phyloP scores from a whole-genome alignment of 1,284 basidiomycete genomes.

The Filobasidium uniguttulatum region DNA sequence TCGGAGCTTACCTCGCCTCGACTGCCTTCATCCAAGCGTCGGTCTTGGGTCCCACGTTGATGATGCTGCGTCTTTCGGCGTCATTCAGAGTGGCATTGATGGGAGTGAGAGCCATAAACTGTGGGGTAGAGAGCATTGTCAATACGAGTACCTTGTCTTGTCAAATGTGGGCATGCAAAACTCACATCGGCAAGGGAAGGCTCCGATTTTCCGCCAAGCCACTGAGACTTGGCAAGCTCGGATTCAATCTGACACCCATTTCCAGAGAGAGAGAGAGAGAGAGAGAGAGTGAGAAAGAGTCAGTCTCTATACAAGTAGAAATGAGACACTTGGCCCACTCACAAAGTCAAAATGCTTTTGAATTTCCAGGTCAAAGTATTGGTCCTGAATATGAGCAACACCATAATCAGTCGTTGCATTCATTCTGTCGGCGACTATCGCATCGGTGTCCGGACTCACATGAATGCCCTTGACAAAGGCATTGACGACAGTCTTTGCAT shows the following conservation, averaged over 20 bases:
- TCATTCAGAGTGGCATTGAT: not conserved
- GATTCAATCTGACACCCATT: slow-evolving; percentile 9
- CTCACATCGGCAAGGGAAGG: slow-evolving; percentile 13
- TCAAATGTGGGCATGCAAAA: too few relatives aligned
- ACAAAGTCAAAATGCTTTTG: slow-evolving; percentile 11
- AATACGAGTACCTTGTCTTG: too few relatives aligned
- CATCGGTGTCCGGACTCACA: not conserved
- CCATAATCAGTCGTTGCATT: not conserved
- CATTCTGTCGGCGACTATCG: not conserved
- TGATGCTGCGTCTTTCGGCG: not conserved
- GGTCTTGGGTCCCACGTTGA: not conserved
- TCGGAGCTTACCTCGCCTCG: slow-evolving; percentile 1
- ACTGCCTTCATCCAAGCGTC: not conserved
- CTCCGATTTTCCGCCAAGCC: slow-evolving; percentile 10
- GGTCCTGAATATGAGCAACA: not conserved
- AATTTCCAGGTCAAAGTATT: slow-evolving; percentile 5
- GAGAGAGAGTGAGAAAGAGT: not conserved
- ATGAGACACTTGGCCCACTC: not conserved
- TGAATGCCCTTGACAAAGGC: slow-evolving; percentile 12
- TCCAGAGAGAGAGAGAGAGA: not conserved
- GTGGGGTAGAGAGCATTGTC: not conserved
- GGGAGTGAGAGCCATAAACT: slow-evolving; percentile 1
- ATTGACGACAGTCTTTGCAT: slow-evolving; percentile 6
- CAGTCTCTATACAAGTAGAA: not conserved
- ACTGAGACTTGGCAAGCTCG: slow-evolving; percentile 9